Evolutionary conservation across 2,329 filamentous ascomycete species (phyloP).

Genomic region (Lachnellula arida): DNA sequence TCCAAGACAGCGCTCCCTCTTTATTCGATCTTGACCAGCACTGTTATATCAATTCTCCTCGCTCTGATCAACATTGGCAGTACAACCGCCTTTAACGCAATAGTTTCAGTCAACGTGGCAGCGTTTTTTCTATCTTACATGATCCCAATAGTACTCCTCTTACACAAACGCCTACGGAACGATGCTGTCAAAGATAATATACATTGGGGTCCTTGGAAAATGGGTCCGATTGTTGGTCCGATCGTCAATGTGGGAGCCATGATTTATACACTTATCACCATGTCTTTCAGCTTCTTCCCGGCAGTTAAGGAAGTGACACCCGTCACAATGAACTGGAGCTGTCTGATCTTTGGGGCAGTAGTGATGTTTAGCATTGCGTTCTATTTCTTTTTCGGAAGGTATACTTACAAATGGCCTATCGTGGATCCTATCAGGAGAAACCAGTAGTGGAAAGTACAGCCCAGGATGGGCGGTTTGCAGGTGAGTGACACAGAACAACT

Average conservation of each 20-base stretch:
- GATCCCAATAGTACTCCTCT: conserved; percentile 35
- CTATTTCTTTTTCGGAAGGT: conserved; percentile 39
- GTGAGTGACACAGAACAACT: no score
- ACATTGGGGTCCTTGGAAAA: conserved; percentile 19
- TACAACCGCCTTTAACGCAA: conserved; percentile 39
- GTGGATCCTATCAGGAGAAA: conserved; percentile 16
- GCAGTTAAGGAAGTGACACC: conserved; percentile 15
- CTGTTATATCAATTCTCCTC: conserved; percentile 31
- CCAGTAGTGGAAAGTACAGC: conserved; percentile 4
- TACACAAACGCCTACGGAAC: conserved; percentile 37
- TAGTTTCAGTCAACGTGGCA: conserved; percentile 40
- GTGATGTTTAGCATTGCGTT: conserved; percentile 43
- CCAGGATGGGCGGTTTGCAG: not conserved
- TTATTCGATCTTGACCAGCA: conserved; percentile 24
- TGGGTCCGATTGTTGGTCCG: conserved; percentile 22
- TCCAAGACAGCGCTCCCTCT: conserved; percentile 18
- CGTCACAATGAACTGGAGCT: conserved; percentile 44
- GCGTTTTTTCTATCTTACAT: conserved; percentile 42
- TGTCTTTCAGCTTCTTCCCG: conserved; percentile 44
- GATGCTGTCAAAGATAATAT: conserved; percentile 19
- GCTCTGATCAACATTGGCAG: conserved; percentile 40
- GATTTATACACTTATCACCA: conserved; percentile 36
- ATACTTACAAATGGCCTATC: conserved; percentile 44
- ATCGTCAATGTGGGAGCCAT: conserved; percentile 14
- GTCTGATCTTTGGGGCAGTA: conserved; percentile 40